Evolutionary conservation across 1,284 basidiomycete genomes (phyloP).

Genomic region (Ceratobasidium sp.): DNA sequence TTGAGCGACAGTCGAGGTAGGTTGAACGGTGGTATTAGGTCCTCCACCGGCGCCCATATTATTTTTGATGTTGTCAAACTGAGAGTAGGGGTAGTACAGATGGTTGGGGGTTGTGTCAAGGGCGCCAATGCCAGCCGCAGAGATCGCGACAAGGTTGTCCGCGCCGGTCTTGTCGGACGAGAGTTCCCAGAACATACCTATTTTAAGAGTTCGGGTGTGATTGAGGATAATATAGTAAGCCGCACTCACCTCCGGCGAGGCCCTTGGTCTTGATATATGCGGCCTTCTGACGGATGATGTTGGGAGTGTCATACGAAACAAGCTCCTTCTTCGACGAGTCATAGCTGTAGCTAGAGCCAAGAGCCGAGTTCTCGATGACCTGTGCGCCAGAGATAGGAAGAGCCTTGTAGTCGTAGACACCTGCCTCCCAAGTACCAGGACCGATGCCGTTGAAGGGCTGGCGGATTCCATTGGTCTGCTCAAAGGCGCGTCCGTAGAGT

Average conservation of each 20-base stretch:
- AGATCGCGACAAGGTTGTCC: constrained; percentile 67
- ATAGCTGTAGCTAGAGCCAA: constrained; percentile 69
- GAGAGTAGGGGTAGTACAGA: constrained; percentile 62
- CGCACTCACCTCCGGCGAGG: constrained; percentile 80
- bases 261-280: constrained; percentile 74
- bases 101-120: constrained; percentile 78
- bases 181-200: constrained; percentile 61
- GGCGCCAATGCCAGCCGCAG: constrained; percentile 61
- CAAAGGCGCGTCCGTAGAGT: constrained; percentile 86
- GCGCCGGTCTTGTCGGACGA: constrained; percentile 70
- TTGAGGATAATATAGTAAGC: constrained; percentile 50
- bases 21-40: constrained; percentile 4
- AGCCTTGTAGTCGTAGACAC: constrained; percentile 78
- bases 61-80: constrained; percentile 56
- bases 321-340: constrained; percentile 70
- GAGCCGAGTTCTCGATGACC: constrained; percentile 73
- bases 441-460: constrained; percentile 80
- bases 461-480: constrained; percentile 80
- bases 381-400: constrained; percentile 67
- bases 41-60: constrained; percentile 48
- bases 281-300: constrained; percentile 77
- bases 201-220: background rate
- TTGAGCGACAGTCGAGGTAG: constrained; percentile 4
- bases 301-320: constrained; percentile 85
- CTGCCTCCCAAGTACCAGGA: constrained; percentile 74